These are phyloP conservation scores for Omphalea diandra DNA, from an alignment of 441 rosid species.

Conservation along the genomic window DNA sequence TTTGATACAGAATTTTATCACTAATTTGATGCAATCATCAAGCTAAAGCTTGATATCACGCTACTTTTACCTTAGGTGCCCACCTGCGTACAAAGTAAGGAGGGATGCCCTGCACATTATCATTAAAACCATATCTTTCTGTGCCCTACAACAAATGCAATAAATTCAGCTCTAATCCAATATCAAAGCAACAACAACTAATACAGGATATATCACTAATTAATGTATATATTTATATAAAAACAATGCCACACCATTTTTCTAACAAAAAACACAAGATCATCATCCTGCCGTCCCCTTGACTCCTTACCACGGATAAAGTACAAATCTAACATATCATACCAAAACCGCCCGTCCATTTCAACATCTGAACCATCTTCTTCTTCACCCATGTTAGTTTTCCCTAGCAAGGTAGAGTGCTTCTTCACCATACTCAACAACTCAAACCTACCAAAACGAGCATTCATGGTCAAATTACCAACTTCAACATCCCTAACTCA, in stretches of 20 bases:
- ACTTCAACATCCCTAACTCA: too few species aligned
- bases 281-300: constrained; percentile 81
- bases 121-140: constrained; percentile 51
- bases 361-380: constrained; percentile 63
- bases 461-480: background rate
- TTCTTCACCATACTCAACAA: constrained; percentile 63
- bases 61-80: constrained; percentile 82
- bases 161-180: constrained; percentile 10
- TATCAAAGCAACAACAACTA: background rate
- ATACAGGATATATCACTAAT: too few species aligned
- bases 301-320: constrained; percentile 78
- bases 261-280: constrained; percentile 78
- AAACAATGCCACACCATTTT: constrained; percentile 47
- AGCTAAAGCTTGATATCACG: constrained; percentile 11
- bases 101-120: constrained; percentile 48
- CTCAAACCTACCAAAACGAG: constrained; percentile 47
- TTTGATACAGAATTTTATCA: too few species aligned
- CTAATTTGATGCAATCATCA: background rate
- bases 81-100: constrained; percentile 98
- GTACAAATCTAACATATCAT: constrained; percentile 79
- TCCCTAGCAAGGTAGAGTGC: constrained; percentile 60
- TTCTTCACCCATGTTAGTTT: constrained; percentile 41
- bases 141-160: constrained; percentile 42
- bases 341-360: constrained; percentile 88
- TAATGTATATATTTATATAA: too few species aligned